Percentiles rank a stretch among this genome's conserved stretches.
These are phyloP conservation scores for Lycium ferocissimum DNA, from an alignment of 257 asterid species.

Conservation along the genomic window DNA sequence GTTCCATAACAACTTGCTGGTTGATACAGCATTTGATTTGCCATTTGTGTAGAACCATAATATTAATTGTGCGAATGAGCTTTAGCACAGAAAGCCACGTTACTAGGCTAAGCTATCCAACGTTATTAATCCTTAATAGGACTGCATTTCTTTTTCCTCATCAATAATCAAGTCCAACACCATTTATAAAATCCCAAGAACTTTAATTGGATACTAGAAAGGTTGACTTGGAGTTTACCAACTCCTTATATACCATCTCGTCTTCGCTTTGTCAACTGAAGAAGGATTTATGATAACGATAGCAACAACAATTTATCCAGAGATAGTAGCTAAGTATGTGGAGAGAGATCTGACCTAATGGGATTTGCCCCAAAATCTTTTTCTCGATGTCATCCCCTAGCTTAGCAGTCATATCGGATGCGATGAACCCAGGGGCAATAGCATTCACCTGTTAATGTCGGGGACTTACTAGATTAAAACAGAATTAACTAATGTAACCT, in stretches of 20 bases:
- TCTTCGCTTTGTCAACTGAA: background rate
- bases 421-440: constrained; percentile 96
- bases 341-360: constrained; percentile 67
- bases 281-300: background rate
- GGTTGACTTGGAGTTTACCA: constrained; percentile 15
- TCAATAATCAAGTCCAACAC: constrained; percentile 11
- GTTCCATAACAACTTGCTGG: too few relatives aligned
- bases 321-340: background rate
- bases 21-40: too few relatives aligned
- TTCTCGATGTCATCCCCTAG: constrained; percentile 80
- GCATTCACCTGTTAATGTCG: constrained; percentile 72
- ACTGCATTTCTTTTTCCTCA: constrained; percentile 12
- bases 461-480: background rate
- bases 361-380: constrained; percentile 77
- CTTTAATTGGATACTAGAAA: background rate
- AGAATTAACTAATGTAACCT: background rate
- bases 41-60: background rate
- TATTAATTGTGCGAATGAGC: background rate
- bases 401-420: constrained; percentile 91
- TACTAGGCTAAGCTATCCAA: background rate
- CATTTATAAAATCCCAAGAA: background rate
- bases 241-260: background rate
- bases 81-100: background rate
- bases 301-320: background rate
- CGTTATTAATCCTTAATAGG: background rate